Conservation (phyloP, 495 filamentous ascomycete genomes). For the Neurospora sp. region DNA sequence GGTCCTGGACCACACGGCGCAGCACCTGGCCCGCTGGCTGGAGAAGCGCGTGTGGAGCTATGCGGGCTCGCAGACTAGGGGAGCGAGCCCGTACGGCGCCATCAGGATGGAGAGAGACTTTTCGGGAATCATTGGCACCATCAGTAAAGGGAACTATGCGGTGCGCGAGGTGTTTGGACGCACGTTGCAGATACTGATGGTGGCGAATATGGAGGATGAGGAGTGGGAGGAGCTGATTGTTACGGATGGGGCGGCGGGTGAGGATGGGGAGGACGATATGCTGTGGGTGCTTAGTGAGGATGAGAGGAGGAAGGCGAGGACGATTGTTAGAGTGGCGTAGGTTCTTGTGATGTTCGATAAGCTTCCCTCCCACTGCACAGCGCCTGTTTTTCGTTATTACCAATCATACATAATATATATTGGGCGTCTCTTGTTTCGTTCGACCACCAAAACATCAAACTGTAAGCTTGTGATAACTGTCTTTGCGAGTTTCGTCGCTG, state of each 20-base stretch:
- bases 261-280: conserved; percentile 32
- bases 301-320: conserved; percentile 43
- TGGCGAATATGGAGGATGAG: conserved; percentile 95
- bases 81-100: conserved; percentile 62
- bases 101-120: conserved; percentile 85
- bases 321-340: conserved; percentile 26
- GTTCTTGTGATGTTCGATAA: background rate
- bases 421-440: background rate
- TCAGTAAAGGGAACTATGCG: conserved; percentile 68
- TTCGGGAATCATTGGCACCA: conserved; percentile 62
- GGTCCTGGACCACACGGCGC: conserved; percentile 60
- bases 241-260: conserved; percentile 20
- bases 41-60: conserved; percentile 90
- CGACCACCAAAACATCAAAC: background rate
- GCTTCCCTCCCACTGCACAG: background rate
- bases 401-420: background rate
- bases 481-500: background rate
- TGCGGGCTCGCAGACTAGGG: conserved; percentile 50
- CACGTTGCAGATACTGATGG: conserved; percentile 74
- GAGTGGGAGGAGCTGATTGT: conserved; percentile 71
- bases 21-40: conserved; percentile 60
- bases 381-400: background rate
- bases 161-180: conserved; percentile 71
- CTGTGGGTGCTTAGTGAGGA: conserved; percentile 45
- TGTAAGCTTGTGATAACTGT: background rate